Conservation (phyloP, 306 rosid genomes). For the Quercus parvula region DNA sequence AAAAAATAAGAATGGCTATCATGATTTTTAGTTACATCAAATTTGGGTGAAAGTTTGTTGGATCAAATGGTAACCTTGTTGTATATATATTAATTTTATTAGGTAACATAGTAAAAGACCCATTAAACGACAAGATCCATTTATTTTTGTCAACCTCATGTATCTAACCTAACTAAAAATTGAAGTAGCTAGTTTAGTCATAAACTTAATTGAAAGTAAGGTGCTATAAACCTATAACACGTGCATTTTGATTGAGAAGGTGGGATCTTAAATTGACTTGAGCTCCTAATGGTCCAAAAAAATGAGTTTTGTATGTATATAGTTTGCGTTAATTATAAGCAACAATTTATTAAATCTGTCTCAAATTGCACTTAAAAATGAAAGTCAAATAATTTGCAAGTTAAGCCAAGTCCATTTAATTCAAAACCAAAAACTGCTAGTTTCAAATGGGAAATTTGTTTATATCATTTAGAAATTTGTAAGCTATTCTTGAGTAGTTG, state of each 20-base stretch:
- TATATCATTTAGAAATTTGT: too few relatives aligned
- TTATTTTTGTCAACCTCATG: neutral
- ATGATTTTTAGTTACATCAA: neutral
- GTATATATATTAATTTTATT: neutral
- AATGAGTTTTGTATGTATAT: neutral
- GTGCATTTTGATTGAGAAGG: neutral
- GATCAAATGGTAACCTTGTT: neutral
- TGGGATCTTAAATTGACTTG: neutral
- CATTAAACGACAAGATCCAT: neutral
- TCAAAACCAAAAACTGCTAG: neutral
- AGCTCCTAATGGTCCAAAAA: neutral
- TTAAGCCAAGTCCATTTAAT: neutral
- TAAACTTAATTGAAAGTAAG: neutral
- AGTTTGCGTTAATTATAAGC: neutral
- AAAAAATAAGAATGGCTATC: neutral
- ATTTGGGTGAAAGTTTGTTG: neutral
- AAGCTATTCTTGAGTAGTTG: too few relatives aligned
- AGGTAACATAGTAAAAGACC: neutral
- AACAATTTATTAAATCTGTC: neutral
- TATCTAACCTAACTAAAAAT: neutral
- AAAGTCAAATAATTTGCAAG: neutral
- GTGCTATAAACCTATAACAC: neutral
- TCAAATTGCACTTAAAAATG: neutral
- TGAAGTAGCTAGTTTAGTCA: neutral
- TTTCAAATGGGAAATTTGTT: too few relatives aligned